phyloP scores from a whole-genome alignment of 345 rosid genomes.

The Gynandropsis gynandra region DNA sequence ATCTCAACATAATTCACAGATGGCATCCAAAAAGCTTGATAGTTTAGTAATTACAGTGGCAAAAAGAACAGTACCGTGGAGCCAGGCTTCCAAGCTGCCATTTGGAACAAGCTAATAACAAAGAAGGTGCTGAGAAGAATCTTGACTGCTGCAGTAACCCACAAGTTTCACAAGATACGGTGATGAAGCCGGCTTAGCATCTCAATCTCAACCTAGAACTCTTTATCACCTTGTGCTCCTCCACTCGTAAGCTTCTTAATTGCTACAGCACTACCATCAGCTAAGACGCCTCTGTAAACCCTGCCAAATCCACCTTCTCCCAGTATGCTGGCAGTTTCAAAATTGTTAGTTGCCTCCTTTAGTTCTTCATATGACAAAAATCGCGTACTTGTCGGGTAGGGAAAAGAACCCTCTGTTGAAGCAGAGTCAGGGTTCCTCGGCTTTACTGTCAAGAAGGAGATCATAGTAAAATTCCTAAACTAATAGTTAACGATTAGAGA shows the following conservation, averaged over 20 bases:
- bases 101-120: slow-evolving; percentile 97
- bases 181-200: slow-evolving; percentile 99
- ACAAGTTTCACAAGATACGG: slow-evolving; percentile 97
- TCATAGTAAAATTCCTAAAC: neutral
- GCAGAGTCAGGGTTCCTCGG: slow-evolving; percentile 41
- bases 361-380: slow-evolving; percentile 93
- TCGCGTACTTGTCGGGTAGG: slow-evolving; percentile 79
- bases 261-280: slow-evolving; percentile 97
- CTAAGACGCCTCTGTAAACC: slow-evolving; percentile 93
- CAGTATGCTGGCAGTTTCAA: slow-evolving; percentile 69
- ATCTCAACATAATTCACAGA: no score
- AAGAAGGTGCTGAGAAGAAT: slow-evolving; percentile 83
- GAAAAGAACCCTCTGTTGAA: slow-evolving; percentile 55
- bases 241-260: slow-evolving; percentile 90
- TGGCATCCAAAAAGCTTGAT: no score
- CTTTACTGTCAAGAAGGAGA: slow-evolving; percentile 43
- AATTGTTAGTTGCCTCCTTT: slow-evolving; percentile 88
- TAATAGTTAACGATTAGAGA: no score
- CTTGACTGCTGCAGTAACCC: slow-evolving; percentile 85
- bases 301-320: slow-evolving; percentile 99
- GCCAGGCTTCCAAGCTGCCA: slow-evolving; percentile 97
- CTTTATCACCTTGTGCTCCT: slow-evolving; percentile 95
- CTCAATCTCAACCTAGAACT: slow-evolving; percentile 95
- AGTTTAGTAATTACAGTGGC: no score
- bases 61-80: slow-evolving; percentile 59